These are phyloP conservation scores for Asterionellopsis glacialis DNA, from an alignment of 108 stramenopile genomes.

Conservation along the genomic window DNA sequence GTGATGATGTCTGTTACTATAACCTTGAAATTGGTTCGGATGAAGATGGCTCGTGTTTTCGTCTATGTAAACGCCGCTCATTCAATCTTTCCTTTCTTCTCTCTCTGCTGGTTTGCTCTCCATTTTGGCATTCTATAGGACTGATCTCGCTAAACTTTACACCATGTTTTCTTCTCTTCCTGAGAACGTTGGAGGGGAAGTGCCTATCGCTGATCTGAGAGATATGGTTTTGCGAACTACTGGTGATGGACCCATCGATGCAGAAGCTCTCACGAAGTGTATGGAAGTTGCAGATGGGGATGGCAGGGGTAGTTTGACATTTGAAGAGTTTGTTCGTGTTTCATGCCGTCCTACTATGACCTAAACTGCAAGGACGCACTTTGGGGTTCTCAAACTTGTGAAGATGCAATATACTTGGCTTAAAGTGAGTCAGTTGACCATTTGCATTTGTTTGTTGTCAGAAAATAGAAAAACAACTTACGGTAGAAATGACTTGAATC, in stretches of 20 bases:
- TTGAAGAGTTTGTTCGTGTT: slow-evolving; percentile 24
- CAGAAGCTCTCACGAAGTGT: slow-evolving; percentile 4
- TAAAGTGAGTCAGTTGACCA: no score
- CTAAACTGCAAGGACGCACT: no score
- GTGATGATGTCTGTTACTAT: no score
- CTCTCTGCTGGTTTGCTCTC: slow-evolving; percentile 11
- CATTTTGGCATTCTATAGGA: slow-evolving; percentile 6
- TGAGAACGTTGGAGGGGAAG: slow-evolving; percentile 2
- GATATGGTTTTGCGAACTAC: slow-evolving; percentile 13
- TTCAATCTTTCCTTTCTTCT: slow-evolving; percentile 3
- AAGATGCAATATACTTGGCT: no score
- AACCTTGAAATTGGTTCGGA: no score
- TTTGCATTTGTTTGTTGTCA: no score
- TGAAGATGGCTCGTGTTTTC: no score
- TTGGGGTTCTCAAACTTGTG: no score
- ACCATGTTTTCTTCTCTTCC: slow-evolving; percentile 11
- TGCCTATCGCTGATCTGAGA: slow-evolving; percentile 20
- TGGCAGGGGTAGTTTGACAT: slow-evolving; percentile 21
- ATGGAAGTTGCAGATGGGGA: slow-evolving; percentile 10
- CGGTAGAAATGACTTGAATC: no score
- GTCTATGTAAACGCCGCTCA: no score
- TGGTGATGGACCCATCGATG: slow-evolving; percentile 14
- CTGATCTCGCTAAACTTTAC: slow-evolving; percentile 15
- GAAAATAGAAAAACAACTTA: no score
- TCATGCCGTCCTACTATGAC: no score